Base-by-base conservation (phyloP, 1,284 basidiomycete genomes). In the Gomphus sp. region DNA sequence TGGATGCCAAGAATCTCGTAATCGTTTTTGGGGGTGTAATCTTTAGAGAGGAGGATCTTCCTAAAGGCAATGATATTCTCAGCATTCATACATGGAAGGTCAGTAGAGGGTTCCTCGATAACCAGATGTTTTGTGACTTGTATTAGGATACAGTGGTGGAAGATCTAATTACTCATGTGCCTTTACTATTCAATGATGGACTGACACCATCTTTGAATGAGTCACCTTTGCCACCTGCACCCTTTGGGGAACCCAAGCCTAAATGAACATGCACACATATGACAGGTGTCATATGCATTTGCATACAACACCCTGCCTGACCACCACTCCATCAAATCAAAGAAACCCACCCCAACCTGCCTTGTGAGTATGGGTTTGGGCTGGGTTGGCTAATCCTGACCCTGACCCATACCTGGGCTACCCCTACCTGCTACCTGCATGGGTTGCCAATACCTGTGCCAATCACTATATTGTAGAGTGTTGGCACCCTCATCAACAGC, bases 1-100 rank as follows among this genome's bases (percentile, higher is more conserved):
- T 99, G 96, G 92, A 93, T 63, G 77, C 88, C 0, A 90, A 89
- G 75, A 94, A 93, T 67, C 75, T 95, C 28, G 89, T 90, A 4
- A 92, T 94, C 58, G 85, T 93, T 0, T 93, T 93, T 72, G 85
- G 85, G 47, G 78, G 84, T 11, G 90, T 93, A 11, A 81, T 96
- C 50, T 94, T 96, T 66, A 92, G 92, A 12, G 91, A 93, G 68
- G 93, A 96, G 61, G 89, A 94, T 60, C 76, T 90, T 52, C 84
- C 88, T 0, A 87, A 86, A 64, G 84, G 80, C 36, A 81, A 79
- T 0, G 87, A 92, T 68, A 75, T 93, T n/a, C 72, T 93, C 25
- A 85, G 76, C 56, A 80, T 93, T 50, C 82, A 87, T 64, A 76
- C 76, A 12, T 79, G 74, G 69, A 93, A 92, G 80, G 91, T 91